Conservation (phyloP, 257 asterid species). For the Vinca minor region DNA sequence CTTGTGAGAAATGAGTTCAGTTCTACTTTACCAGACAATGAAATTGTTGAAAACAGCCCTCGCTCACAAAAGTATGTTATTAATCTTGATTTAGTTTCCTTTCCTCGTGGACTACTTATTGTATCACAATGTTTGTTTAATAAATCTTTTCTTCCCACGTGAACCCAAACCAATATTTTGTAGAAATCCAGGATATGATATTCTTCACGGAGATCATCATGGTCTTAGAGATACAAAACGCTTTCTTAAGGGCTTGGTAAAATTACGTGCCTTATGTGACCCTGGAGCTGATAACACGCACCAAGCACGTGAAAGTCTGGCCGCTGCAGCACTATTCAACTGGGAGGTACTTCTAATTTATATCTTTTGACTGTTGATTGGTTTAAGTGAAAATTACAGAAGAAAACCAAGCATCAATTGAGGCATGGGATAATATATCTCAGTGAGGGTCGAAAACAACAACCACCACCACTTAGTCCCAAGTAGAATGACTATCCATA, state of each 20-base stretch:
- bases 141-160: constrained; percentile 10
- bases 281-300: constrained; percentile 26
- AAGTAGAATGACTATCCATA: not conserved
- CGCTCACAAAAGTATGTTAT: constrained; percentile 31
- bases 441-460: no score
- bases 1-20: constrained; percentile 37
- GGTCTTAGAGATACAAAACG: constrained; percentile 52
- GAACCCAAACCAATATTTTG: not conserved
- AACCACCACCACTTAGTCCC: no score
- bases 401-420: not conserved
- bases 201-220: constrained; percentile 63
- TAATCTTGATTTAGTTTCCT: no score
- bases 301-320: constrained; percentile 42
- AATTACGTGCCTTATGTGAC: constrained; percentile 34
- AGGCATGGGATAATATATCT: not conserved
- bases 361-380: not conserved
- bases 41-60: constrained; percentile 12
- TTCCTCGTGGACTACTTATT: no score
- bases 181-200: constrained; percentile 45
- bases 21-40: constrained; percentile 26
- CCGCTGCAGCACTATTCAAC: constrained; percentile 50
- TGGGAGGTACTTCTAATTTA: constrained; percentile 50
- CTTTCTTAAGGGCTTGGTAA: constrained; percentile 48
- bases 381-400: not conserved
- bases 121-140: not conserved